Conservation (phyloP, 2,329 filamentous ascomycete genomes). For the Monosporascus cannonballus region DNA sequence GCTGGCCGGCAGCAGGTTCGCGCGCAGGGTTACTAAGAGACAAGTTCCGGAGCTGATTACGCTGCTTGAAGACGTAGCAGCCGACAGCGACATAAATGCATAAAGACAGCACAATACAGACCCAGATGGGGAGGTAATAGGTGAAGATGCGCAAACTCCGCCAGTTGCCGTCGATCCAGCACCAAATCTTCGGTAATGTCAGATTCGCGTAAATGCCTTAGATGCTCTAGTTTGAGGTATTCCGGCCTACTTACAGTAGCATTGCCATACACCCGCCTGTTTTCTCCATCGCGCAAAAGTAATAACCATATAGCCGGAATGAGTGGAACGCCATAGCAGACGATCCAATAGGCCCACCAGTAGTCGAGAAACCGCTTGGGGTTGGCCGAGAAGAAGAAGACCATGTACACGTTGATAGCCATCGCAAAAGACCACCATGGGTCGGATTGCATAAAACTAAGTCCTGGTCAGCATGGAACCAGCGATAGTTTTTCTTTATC, state of each 20-base stretch:
- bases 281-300: conserved; percentile 38
- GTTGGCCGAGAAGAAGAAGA: conserved; percentile 54
- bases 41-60: conserved; percentile 44
- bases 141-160: conserved; percentile 53
- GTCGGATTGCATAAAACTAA: conserved; percentile 71
- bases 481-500: too few relatives aligned
- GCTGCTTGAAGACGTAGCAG: conserved; percentile 52
- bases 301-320: conserved; percentile 61
- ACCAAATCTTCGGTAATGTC: conserved; percentile 45
- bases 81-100: conserved; percentile 52
- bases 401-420: conserved; percentile 74
- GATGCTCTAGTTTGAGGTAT: too few relatives aligned
- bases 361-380: conserved; percentile 66
- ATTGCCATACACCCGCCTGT: conserved; percentile 45
- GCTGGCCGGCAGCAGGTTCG: conserved; percentile 11
- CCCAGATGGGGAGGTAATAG: conserved; percentile 57
- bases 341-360: conserved; percentile 62
- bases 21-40: conserved; percentile 36
- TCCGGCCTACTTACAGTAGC: conserved; percentile 41
- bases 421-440: conserved; percentile 75
- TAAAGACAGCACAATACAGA: conserved; percentile 49
- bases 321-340: conserved; percentile 68
- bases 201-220: not conserved
- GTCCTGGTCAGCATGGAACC: conserved; percentile 4
- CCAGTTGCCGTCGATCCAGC: conserved; percentile 52